Base-by-base conservation (phyloP, 169 alveolate species). In the Cryptosporidium parvum region DNA sequence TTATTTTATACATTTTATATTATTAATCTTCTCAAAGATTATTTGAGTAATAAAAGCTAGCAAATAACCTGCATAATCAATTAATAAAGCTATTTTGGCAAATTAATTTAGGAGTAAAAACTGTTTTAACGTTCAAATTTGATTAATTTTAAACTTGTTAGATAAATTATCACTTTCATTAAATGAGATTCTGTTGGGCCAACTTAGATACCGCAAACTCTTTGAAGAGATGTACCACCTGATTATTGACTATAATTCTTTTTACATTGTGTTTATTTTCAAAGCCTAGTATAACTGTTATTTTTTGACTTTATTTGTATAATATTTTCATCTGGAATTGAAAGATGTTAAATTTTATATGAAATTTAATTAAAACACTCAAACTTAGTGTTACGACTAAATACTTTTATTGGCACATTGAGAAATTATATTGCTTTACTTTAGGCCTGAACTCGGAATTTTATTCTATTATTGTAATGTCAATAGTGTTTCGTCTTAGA, bases 391-490 rank as follows among this genome's bases (percentile, higher is more conserved):
- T 48, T 48, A 14, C 21, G 7, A 48, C 18, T 10, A 16, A 45
- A 48, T 14, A 2, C 35, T 48, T 48, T 14, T 14, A 48, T 48
- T 14, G 18, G 18, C 14, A 48, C 18, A 48, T 48, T n/a, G 0
- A 48, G 12, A 14, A 14, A 12, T 48, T 48, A 16, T 10, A 3
- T 48, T 16, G 21, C 23, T 48, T 0, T 12, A 48, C 35, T 48
- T 48, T 14, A 3, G 12, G 3, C 18, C 0, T 48, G 5, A 14
- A 14, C 12, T 14, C 18, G 21, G 6, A 16, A 14, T 48, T 48
- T 71, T 23, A 73, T 23, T 73, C 86, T 48, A 51, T 21, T 16
- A 33, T 37, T 39, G 37, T 33, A 12, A 80, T 80, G 18, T 37
- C 56, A 65, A 62, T 26, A 12, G 42, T 23, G 18, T 37, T 37